Conservation (phyloP, 805 yeast species). For the Candida ulmi region DNA sequence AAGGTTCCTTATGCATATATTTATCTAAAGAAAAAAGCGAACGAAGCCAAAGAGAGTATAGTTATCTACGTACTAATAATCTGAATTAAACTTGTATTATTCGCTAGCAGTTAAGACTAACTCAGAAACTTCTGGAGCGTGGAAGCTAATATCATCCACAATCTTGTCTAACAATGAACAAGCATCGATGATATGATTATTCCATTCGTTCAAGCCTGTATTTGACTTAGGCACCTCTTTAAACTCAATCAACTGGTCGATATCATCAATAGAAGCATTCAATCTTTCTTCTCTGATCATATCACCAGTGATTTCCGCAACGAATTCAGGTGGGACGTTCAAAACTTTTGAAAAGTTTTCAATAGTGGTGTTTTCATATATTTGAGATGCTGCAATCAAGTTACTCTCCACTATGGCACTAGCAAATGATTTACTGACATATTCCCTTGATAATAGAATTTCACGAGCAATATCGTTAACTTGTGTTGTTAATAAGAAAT, state of each 20-base stretch:
- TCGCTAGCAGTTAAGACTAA: not conserved
- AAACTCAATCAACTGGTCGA: slow-evolving; percentile 15
- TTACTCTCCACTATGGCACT: slow-evolving; percentile 15
- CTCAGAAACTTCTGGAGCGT: not conserved
- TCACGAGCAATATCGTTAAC: slow-evolving; percentile 2
- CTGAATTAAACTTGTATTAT: not conserved
- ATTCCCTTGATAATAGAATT: slow-evolving; percentile 2
- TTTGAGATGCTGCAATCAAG: slow-evolving; percentile 8
- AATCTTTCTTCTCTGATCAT: slow-evolving; percentile 14
- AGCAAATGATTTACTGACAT: slow-evolving; percentile 2
- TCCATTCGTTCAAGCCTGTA: slow-evolving; percentile 14
- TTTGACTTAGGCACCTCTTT: not conserved
- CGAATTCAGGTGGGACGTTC: slow-evolving; percentile 2
- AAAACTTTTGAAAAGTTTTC: slow-evolving; percentile 10
- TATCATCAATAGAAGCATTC: slow-evolving; percentile 20
- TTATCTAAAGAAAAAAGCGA: too few species aligned
- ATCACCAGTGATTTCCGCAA: slow-evolving; percentile 9
- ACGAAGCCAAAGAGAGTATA: too few species aligned
- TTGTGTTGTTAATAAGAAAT: slow-evolving; percentile 1
- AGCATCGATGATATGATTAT: slow-evolving; percentile 17
- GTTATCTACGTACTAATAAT: not conserved
- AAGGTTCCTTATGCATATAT: too few species aligned
- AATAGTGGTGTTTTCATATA: slow-evolving; percentile 13
- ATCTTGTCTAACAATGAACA: slow-evolving; percentile 18
- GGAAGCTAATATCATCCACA: slow-evolving; percentile 5